phyloP scores from a whole-genome alignment of 352 stramenopile species.

The Phytophthora sojae region DNA sequence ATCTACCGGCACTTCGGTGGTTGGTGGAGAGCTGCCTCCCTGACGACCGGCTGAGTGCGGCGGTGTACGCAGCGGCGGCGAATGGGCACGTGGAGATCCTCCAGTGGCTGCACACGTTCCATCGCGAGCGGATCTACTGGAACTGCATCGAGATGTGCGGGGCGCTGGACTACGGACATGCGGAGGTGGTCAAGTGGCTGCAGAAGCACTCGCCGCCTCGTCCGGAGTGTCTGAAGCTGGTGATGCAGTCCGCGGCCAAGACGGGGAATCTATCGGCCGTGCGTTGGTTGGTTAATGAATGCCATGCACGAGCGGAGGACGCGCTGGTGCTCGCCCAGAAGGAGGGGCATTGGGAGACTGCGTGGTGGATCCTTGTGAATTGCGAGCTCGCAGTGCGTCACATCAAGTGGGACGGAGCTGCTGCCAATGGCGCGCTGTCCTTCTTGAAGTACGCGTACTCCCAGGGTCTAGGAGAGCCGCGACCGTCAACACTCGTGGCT shows the following conservation, averaged over 20 bases:
- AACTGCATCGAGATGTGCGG: conserved; percentile 38
- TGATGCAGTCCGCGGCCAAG: conserved; percentile 29
- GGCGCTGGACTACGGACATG: conserved; percentile 48
- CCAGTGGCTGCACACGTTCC: conserved; percentile 22
- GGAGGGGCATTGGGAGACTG: conserved; percentile 18
- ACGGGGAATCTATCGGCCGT: conserved; percentile 21
- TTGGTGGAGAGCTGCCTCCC: conserved; percentile 22
- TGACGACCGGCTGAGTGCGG: conserved; percentile 10
- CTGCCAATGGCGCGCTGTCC: conserved; percentile 19
- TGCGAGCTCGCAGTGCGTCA: conserved; percentile 11
- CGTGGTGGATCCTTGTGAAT: conserved; percentile 33
- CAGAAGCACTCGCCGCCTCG: conserved; percentile 34
- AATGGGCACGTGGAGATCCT: conserved; percentile 31
- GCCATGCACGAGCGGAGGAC: conserved; percentile 13
- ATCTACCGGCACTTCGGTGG: conserved; percentile 36
- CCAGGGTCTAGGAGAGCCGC: conserved; percentile 6
- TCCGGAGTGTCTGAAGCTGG: conserved; percentile 27
- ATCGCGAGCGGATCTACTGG: conserved; percentile 27
- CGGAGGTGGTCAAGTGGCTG: conserved; percentile 55
- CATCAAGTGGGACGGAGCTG: conserved; percentile 26
- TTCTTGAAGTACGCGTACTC: conserved; percentile 35
- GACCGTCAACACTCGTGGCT: conserved; percentile 8
- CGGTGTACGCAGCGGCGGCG: conserved; percentile 36
- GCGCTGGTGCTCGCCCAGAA: conserved; percentile 27
- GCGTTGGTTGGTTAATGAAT: conserved; percentile 27